A percentile compares a stretch with the other conserved stretches of the same genome.
Evolutionary conservation across 2,329 filamentous ascomycete species (phyloP).

Genomic region (Teratosphaeriaceae sp.): DNA sequence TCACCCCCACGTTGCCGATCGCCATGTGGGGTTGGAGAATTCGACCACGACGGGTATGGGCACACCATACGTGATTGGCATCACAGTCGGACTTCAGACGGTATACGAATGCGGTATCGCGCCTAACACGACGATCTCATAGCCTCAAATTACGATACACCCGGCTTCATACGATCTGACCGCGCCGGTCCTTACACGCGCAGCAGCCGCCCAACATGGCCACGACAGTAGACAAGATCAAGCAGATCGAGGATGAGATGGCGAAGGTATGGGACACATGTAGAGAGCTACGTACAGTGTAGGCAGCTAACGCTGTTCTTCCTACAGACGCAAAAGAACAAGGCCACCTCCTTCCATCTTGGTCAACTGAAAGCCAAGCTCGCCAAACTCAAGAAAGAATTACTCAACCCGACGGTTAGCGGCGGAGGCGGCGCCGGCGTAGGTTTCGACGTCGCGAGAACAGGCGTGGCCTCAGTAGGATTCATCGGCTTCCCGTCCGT

Average conservation of each 20-base stretch:
- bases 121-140: too few species aligned
- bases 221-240: conserved; percentile 99
- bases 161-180: background rate
- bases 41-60: too few species aligned
- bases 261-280: conserved; percentile 39
- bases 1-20: too few species aligned
- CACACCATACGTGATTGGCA: too few species aligned
- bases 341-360: conserved; percentile 43
- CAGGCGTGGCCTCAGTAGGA: conserved; percentile 92
- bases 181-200: background rate
- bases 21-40: too few species aligned
- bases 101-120: too few species aligned
- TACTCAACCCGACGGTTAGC: conserved; percentile 72
- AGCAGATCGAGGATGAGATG: conserved; percentile 97
- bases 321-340: conserved; percentile 79
- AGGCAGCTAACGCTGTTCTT: background rate
- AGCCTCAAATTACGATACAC: too few species aligned
- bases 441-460: conserved; percentile 96
- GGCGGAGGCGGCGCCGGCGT: conserved; percentile 81
- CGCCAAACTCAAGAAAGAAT: conserved; percentile 93
- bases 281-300: background rate
- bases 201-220: conserved; percentile 57
- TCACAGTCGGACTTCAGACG: too few species aligned
- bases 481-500: conserved; percentile 99
- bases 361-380: conserved; percentile 94